phyloP scores from a whole-genome alignment of 1,284 basidiomycete genomes.

The Trichosporon sp. region DNA sequence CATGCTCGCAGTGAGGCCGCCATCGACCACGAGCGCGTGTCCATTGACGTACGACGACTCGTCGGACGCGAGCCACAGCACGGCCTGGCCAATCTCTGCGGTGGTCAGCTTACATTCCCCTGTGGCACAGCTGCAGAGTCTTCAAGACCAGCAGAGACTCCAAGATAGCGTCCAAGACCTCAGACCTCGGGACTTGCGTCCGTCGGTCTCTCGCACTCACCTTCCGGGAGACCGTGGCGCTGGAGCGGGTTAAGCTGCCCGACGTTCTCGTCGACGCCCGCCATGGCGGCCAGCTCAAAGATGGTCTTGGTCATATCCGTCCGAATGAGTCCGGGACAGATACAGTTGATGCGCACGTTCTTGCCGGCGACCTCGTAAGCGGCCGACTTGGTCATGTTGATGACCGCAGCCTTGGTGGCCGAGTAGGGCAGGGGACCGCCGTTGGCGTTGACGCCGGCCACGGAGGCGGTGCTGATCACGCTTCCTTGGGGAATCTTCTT shows the following conservation, averaged over 20 bases:
- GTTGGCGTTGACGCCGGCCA: slow-evolving; percentile 81
- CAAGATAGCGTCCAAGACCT: too few relatives aligned
- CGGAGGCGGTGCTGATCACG: slow-evolving; percentile 87
- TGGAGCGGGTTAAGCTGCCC: slow-evolving; percentile 84
- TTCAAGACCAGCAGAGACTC: too few relatives aligned
- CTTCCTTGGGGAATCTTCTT: slow-evolving; percentile 74
- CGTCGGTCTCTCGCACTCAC: slow-evolving; percentile 28
- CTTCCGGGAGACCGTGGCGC: slow-evolving; percentile 66
- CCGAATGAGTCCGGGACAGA: slow-evolving; percentile 84
- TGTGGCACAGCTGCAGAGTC: too few relatives aligned
- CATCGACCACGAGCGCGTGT: slow-evolving; percentile 82
- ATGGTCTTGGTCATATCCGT: slow-evolving; percentile 77
- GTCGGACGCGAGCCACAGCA: slow-evolving; percentile 84
- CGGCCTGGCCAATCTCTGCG: slow-evolving; percentile 80
- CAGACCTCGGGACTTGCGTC: too few relatives aligned
- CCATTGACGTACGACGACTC: slow-evolving; percentile 92
- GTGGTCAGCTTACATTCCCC: slow-evolving; percentile 9
- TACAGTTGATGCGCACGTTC: slow-evolving; percentile 83
- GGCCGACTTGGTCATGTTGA: slow-evolving; percentile 79
- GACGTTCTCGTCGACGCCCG: slow-evolving; percentile 72
- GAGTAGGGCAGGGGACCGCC: slow-evolving; percentile 85
- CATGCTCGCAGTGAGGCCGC: slow-evolving; percentile 73
- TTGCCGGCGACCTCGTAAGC: slow-evolving; percentile 78
- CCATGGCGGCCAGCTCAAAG: slow-evolving; percentile 74
- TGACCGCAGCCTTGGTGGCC: slow-evolving; percentile 86